Evolutionary conservation across 73 alveolate species (phyloP), one percentile per base, ranked within the genome.

Genomic region (Uronychia binucleata): DNA sequence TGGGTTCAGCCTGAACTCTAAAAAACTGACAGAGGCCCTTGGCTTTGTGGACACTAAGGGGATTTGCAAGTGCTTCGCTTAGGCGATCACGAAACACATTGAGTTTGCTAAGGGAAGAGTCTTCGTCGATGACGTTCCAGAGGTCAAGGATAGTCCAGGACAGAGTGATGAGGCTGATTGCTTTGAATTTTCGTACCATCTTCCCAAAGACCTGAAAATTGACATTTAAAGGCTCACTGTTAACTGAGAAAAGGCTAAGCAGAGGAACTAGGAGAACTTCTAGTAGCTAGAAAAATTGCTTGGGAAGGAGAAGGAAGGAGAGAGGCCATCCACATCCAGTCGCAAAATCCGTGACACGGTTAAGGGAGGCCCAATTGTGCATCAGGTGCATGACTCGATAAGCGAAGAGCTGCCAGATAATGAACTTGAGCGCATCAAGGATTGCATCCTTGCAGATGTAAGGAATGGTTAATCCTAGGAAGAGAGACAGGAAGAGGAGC

Each of bases 1-100:
- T n/a, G 93, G 93, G 0, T 46, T 78, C 28, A 60, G 86, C 67
- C 30, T 87, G 0, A 80, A 87, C 30, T 87, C 93, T 30, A 87
- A 87, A 58, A 28, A 87, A 46, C 86, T 87, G 30, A 80, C 87
- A 28, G 74, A 78, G 30, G 93, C 93, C 1, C 59, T 81, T 30
- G 90, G 90, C 25, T 83, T 80, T 30, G 81, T 88, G 1, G 87
- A 60, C 29, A 28, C 82, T 0, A 59, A 82, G 77, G 77, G 46
- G 31, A 83, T 88, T 1, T 88, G 90, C 79, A 74, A 75, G 33
- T 81, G 81, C 29, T 33, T 81, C 26, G 80, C 88, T 25, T n/a
- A 19, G 28, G 88, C 81, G 28, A 59, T 81, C 0, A 31, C 59
- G 32, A 81, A 81, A 34, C 81, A 81, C 30, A 60, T 81, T 31